Conservation (phyloP, 169 alveolate genomes). For the Perkinsus chesapeaki region DNA sequence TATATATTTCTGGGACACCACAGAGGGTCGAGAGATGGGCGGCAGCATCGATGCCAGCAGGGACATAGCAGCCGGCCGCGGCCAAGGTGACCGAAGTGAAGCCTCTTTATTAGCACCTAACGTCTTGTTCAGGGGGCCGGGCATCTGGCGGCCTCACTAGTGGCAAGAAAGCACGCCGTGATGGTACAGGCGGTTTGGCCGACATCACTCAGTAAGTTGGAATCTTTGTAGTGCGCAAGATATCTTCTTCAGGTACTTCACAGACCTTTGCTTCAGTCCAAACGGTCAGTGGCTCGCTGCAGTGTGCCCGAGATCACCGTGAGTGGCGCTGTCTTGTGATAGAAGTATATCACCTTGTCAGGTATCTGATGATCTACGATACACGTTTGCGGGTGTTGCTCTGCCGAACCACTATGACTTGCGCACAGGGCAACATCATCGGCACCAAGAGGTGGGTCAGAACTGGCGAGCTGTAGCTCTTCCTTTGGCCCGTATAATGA, state of each 20-base stretch:
- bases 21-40: background rate
- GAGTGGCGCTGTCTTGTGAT: background rate
- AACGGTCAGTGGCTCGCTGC: background rate
- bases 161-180: background rate
- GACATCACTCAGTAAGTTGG: background rate
- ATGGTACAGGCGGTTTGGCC: background rate
- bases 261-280: background rate
- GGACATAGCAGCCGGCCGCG: background rate
- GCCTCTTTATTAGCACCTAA: background rate
- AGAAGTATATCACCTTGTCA: background rate
- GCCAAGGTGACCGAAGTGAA: background rate
- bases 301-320: conserved; percentile 2
- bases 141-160: background rate
- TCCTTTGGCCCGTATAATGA: too few relatives aligned
- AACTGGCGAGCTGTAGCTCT: background rate
- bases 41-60: background rate
- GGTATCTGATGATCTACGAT: background rate
- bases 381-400: background rate
- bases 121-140: background rate
- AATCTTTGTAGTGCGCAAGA: background rate
- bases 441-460: background rate
- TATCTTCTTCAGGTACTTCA: background rate
- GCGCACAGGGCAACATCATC: background rate
- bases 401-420: background rate
- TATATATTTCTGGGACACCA: background rate